These are phyloP conservation scores for Cladosporium halotolerans DNA, from an alignment of 2,329 filamentous ascomycete species.

Conservation along the genomic window DNA sequence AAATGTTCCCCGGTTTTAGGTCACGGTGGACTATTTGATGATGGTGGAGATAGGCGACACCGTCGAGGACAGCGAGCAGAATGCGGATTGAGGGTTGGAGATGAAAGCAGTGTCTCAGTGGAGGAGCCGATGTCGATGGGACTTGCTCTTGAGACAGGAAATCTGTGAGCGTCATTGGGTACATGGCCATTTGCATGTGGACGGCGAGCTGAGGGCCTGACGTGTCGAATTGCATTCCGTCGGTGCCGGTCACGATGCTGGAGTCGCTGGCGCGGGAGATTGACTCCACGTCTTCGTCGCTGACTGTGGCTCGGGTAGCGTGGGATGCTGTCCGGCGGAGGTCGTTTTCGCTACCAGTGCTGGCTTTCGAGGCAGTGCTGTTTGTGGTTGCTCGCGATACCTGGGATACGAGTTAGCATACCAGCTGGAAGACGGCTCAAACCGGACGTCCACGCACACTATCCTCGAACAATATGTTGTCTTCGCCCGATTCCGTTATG, in stretches of 20 bases:
- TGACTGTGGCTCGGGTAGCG: conserved; percentile 16
- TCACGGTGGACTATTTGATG: conserved; percentile 59
- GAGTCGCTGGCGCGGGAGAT: conserved; percentile 28
- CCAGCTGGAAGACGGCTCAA: not conserved
- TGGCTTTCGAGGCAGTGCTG: conserved; percentile 13
- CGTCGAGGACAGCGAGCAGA: conserved; percentile 54
- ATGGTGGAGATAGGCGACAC: conserved; percentile 58
- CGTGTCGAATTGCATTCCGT: conserved; percentile 2
- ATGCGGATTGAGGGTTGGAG: conserved; percentile 50
- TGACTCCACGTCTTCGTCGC: conserved; percentile 42
- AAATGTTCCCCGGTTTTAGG: conserved; percentile 63
- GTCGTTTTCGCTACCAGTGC: not conserved
- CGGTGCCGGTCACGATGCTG: conserved; percentile 7
- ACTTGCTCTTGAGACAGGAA: conserved; percentile 38
- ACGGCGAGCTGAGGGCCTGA: conserved; percentile 39
- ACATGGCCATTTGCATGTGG: conserved; percentile 63
- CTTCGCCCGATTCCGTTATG: conserved; percentile 12
- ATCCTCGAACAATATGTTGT: conserved; percentile 37
- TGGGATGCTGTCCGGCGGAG: conserved; percentile 2
- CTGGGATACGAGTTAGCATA: not conserved
- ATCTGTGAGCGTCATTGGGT: conserved; percentile 55
- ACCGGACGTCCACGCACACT: conserved; percentile 17
- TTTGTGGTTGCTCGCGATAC: conserved; percentile 1
- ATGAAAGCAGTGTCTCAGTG: conserved; percentile 56
- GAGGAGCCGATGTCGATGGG: conserved; percentile 8